Conservation (phyloP, 1,284 basidiomycete species). For the Microbotryum violaceum region DNA sequence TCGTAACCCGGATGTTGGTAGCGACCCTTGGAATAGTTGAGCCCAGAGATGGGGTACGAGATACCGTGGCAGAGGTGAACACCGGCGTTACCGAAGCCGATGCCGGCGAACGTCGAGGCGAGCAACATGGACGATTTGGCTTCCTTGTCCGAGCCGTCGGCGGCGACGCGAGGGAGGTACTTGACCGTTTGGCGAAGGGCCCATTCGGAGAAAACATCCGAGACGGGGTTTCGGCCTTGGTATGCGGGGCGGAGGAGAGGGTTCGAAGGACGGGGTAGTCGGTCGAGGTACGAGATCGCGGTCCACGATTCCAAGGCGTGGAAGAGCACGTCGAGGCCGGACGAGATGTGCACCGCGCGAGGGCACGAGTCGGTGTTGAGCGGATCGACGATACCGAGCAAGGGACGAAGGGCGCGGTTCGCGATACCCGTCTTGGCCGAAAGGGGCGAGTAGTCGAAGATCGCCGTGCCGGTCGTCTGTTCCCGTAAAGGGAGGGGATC, state of each 20-base stretch:
- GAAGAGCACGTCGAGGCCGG: conserved; percentile 73
- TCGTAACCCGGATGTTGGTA: conserved; percentile 55
- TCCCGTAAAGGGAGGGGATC: not conserved
- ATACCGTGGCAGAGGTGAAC: conserved; percentile 85
- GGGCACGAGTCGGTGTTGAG: conserved; percentile 75
- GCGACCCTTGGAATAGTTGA: conserved; percentile 57
- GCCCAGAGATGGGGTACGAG: conserved; percentile 70
- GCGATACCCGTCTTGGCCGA: conserved; percentile 96
- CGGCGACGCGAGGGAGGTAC: conserved; percentile 78
- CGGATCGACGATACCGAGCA: conserved; percentile 78
- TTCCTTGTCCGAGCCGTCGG: conserved; percentile 66
- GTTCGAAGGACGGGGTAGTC: conserved; percentile 74
- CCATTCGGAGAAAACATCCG: conserved; percentile 94
- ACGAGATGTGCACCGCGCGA: conserved; percentile 79
- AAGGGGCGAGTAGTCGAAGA: conserved; percentile 77
- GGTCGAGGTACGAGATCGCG: conserved; percentile 81
- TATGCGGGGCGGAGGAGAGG: conserved; percentile 83
- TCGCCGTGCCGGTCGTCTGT: conserved; percentile 92
- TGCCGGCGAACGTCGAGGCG: conserved; percentile 60
- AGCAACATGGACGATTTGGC: conserved; percentile 88
- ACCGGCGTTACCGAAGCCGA: conserved; percentile 26
- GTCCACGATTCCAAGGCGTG: conserved; percentile 59
- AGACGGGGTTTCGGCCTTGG: conserved; percentile 80
- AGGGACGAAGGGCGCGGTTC: conserved; percentile 79
- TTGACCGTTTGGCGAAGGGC: conserved; percentile 84